phyloP scores from a whole-genome alignment of 2,329 filamentous ascomycete genomes.

The Penicillium sp. region DNA sequence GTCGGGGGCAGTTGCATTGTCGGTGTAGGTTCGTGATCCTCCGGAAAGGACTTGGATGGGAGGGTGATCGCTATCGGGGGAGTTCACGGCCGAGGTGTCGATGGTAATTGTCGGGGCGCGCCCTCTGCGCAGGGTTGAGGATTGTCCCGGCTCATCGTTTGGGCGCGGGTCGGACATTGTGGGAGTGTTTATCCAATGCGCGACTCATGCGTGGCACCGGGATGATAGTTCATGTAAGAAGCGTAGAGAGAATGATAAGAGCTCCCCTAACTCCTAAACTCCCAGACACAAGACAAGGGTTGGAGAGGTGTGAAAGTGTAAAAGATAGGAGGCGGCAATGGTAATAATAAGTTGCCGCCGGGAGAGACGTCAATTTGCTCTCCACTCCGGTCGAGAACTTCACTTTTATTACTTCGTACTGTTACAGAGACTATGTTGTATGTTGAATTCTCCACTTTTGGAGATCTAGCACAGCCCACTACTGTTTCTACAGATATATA shows the following conservation, averaged over 20 bases:
- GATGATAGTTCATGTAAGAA: slow-evolving; percentile 9
- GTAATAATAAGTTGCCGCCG: neutral
- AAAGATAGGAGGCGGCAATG: slow-evolving; percentile 3
- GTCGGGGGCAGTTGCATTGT: slow-evolving; percentile 31
- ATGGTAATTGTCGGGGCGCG: slow-evolving; percentile 56
- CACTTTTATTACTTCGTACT: neutral
- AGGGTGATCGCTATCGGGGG: slow-evolving; percentile 32
- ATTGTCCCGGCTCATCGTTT: slow-evolving; percentile 21
- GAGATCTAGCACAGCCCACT: too few species aligned
- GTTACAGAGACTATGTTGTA: neutral
- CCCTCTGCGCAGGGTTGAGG: slow-evolving; percentile 35
- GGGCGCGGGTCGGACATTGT: slow-evolving; percentile 30
- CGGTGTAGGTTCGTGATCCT: slow-evolving; percentile 38
- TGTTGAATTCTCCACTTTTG: too few species aligned
- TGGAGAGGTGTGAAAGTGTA: neutral
- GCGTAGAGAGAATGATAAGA: neutral
- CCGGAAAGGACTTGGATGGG: slow-evolving; percentile 35
- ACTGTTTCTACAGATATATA: too few species aligned
- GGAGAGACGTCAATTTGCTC: neutral
- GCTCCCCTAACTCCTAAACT: neutral
- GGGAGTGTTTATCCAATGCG: slow-evolving; percentile 9
- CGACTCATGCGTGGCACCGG: slow-evolving; percentile 12
- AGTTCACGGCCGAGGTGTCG: slow-evolving; percentile 54
- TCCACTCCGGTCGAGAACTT: neutral
- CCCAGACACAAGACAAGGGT: neutral